Evolutionary conservation across 805 yeast genomes (phyloP), one percentile per base, ranked within the genome.

Genomic region (Yarrowia yakushimensis): DNA sequence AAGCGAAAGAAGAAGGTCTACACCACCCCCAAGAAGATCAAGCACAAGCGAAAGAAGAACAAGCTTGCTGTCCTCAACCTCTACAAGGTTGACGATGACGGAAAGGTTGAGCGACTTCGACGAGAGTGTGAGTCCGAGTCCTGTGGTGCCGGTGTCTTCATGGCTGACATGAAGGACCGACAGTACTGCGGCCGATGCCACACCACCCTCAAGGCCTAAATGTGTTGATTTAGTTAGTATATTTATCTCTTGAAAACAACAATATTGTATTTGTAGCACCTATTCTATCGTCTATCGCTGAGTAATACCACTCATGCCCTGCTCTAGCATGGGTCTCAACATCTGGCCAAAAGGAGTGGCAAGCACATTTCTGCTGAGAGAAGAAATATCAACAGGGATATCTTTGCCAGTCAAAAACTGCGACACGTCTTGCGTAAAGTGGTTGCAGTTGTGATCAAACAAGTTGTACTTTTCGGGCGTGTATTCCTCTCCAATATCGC

Each of bases 1-100:
- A 94, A 92, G 90, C 94, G 94, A 94, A 93, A 97, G 87, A 94
- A 94, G 94, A 94, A 94, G 97, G 97, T 91, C 79, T 94, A 93
- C 93, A 93, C 98, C 84, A 93, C 98, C 78, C 99, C 99, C 85
- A 94, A 94, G 92, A 96, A 92, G 88, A 90, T 94, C 84, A 90
- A 83, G 84, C 98, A 94, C 96, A 92, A 91, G 88, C 97, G 90
- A 88, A 94, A 89, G 90, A 94, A 93, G 86, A 90, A 89, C 82
- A 94, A 94, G 89, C 86, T 94, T 78, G 98, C 97, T 81, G 97
- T 94, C 80, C 88, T 94, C 81, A 91, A 96, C 78, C 94, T 93
- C 94, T 94, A 92, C 91, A 92, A 93, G 87, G 97, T 94, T 76
- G 96, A 91, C 81, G 89, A 87, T 78, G 99, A 94, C 75, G 99